phyloP scores from a whole-genome alignment of 2,329 filamentous ascomycete genomes.

The Fusarium solani-melongenae region DNA sequence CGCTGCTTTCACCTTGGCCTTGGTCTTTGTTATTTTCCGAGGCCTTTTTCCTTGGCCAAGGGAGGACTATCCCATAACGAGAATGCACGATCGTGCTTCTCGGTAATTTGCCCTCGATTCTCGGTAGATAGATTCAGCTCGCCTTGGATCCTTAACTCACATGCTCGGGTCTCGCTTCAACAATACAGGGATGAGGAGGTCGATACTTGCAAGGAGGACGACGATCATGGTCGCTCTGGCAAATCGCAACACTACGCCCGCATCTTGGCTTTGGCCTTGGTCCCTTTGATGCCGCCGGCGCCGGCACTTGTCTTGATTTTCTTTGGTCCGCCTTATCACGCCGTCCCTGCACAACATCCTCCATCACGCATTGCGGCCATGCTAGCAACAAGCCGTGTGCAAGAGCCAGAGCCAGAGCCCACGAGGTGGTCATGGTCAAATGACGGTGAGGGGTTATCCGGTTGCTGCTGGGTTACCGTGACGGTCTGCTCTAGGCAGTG shows the following conservation, averaged over 20 bases:
- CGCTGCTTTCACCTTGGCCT: background rate
- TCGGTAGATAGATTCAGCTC: conserved; percentile 5
- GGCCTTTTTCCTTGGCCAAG: background rate
- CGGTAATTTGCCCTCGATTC: background rate
- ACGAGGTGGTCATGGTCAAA: conserved; percentile 33
- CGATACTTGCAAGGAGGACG: conserved; percentile 2
- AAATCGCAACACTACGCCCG: conserved; percentile 26
- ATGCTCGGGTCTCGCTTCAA: background rate
- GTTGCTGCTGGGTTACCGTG: background rate
- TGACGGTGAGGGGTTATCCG: conserved; percentile 39
- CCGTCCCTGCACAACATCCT: conserved; percentile 37
- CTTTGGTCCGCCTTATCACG: conserved; percentile 30
- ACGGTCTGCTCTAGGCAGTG: conserved; percentile 5
- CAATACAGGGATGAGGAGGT: background rate
- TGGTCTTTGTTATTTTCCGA: background rate
- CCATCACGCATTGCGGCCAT: background rate
- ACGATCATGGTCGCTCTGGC: conserved; percentile 25
- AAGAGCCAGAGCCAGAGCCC: conserved; percentile 7
- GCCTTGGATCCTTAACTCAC: conserved; percentile 1
- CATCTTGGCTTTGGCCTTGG: conserved; percentile 32
- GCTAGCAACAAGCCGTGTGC: conserved; percentile 12
- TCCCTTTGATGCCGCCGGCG: conserved; percentile 34
- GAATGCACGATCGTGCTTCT: conserved; percentile 1
- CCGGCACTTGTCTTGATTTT: conserved; percentile 39
- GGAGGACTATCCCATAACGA: background rate